phyloP scores from a whole-genome alignment of 1,284 basidiomycete species.

The Sanghuangporus baumii region DNA sequence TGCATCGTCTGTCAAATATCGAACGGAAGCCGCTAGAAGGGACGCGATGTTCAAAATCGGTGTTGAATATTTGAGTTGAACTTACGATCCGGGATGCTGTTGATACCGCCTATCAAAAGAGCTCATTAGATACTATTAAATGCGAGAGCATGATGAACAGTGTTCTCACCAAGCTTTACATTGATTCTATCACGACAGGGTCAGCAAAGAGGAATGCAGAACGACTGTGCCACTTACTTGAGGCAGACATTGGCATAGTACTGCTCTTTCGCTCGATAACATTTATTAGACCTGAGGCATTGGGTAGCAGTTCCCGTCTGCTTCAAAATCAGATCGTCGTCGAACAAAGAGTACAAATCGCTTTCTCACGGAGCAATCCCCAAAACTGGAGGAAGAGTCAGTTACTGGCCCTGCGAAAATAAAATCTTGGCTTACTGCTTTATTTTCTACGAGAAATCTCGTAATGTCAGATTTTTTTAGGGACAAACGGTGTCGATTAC shows the following conservation, averaged over 20 bases:
- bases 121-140: neutral
- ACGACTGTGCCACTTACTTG: constrained; percentile 44
- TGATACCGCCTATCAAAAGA: constrained; percentile 44
- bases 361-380: constrained; percentile 53
- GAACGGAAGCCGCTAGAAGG: constrained; percentile 37
- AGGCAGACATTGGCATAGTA: constrained; percentile 75
- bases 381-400: constrained; percentile 43
- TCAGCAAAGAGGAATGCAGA: neutral
- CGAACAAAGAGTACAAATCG: neutral
- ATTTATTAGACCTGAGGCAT: constrained; percentile 62
- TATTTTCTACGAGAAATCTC: constrained; percentile 27
- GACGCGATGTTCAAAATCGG: neutral
- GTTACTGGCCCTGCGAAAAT: neutral
- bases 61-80: neutral
- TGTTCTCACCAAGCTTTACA: constrained; percentile 56
- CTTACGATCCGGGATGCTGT: constrained; percentile 54
- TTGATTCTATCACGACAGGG: constrained; percentile 50
- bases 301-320: constrained; percentile 69
- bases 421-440: constrained; percentile 62
- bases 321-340: constrained; percentile 9
- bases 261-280: constrained; percentile 56
- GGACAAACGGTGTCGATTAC: neutral
- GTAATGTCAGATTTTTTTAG: neutral
- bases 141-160: neutral
- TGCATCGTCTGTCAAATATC: constrained; percentile 56